A percentile compares a stretch with the other conserved stretches of the same genome.
Conservation (phyloP, 768 basidiomycete genomes). For the Boletus subparvulus region DNA sequence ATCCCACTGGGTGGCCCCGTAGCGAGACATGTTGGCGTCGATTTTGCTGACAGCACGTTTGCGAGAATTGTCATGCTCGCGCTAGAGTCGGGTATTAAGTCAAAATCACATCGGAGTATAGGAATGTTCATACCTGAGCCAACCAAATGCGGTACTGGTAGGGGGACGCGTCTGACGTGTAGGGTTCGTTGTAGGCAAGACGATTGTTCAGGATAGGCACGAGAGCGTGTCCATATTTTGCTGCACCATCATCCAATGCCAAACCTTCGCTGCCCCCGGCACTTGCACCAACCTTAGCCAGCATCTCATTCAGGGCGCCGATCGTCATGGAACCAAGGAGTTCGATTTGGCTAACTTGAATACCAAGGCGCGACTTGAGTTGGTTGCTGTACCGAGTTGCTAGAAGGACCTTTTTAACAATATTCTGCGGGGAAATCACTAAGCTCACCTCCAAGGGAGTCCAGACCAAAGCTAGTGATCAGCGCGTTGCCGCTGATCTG, state of each 20-base stretch:
- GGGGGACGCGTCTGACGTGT: slow-evolving; percentile 29
- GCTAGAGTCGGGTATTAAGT: slow-evolving; percentile 8
- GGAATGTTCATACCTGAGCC: slow-evolving; percentile 25
- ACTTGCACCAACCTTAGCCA: slow-evolving; percentile 16
- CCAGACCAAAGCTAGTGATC: slow-evolving; percentile 29
- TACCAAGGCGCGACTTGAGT: slow-evolving; percentile 27
- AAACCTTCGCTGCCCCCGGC: slow-evolving; percentile 3
- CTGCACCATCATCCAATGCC: slow-evolving; percentile 23
- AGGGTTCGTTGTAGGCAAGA: slow-evolving; percentile 33
- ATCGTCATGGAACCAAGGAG: slow-evolving; percentile 27
- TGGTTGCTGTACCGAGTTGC: slow-evolving; percentile 33
- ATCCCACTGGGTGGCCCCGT: slow-evolving; percentile 35
- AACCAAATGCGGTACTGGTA: slow-evolving; percentile 33
- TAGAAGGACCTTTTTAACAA: neutral
- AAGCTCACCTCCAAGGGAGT: slow-evolving; percentile 27
- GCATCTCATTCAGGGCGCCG: slow-evolving; percentile 26
- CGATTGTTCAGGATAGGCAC: slow-evolving; percentile 31
- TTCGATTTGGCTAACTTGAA: slow-evolving; percentile 27
- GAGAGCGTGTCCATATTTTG: slow-evolving; percentile 29
- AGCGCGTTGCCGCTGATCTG: slow-evolving; percentile 31
- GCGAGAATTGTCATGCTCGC: slow-evolving; percentile 30
- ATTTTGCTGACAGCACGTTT: slow-evolving; percentile 30
- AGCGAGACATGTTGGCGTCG: slow-evolving; percentile 32
- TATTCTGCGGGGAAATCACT: neutral
- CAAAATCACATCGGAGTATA: neutral